These are phyloP conservation scores for Pleodorina starrii DNA, from an alignment of 139 green algal genomes.

Conservation along the genomic window DNA sequence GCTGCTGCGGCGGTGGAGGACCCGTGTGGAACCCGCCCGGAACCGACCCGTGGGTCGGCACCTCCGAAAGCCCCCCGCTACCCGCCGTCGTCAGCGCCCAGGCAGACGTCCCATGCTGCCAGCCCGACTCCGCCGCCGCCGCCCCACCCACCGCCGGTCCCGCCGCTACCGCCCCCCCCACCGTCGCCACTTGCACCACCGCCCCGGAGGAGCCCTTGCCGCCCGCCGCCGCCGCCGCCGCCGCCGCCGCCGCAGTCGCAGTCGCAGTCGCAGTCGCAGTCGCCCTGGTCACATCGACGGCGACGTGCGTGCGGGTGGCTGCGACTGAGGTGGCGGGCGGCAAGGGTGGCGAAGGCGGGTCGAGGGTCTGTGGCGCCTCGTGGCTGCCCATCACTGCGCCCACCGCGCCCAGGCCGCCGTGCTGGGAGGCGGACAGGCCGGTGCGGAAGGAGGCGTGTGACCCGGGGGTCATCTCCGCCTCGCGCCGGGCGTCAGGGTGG, in stretches of 20 bases:
- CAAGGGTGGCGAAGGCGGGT: not conserved
- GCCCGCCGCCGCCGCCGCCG: too few species aligned
- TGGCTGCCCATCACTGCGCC: not conserved
- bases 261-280: too few species aligned
- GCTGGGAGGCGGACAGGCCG: not conserved
- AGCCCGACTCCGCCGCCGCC: not conserved
- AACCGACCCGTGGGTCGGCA: too few species aligned
- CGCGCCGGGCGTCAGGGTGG: slow-evolving; percentile 13
- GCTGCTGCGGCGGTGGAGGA: too few species aligned
- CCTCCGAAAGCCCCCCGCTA: too few species aligned
- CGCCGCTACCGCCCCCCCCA: not conserved
- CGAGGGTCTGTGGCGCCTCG: not conserved
- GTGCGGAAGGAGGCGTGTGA: not conserved
- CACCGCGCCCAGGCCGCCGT: not conserved
- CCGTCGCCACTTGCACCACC: not conserved
- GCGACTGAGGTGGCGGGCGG: not conserved
- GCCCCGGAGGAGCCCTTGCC: too few species aligned
- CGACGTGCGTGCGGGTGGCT: not conserved
- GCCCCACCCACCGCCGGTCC: not conserved
- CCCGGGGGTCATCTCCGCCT: slow-evolving; percentile 25
- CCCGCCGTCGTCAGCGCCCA: too few species aligned
- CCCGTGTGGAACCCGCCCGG: too few species aligned
- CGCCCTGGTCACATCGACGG: not conserved
- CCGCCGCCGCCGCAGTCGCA: too few species aligned
- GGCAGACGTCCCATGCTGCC: too few species aligned